Evolutionary conservation across 202 grass and related monocot genomes (phyloP).

Genomic region (Bolboschoenoplectus hybrid): DNA sequence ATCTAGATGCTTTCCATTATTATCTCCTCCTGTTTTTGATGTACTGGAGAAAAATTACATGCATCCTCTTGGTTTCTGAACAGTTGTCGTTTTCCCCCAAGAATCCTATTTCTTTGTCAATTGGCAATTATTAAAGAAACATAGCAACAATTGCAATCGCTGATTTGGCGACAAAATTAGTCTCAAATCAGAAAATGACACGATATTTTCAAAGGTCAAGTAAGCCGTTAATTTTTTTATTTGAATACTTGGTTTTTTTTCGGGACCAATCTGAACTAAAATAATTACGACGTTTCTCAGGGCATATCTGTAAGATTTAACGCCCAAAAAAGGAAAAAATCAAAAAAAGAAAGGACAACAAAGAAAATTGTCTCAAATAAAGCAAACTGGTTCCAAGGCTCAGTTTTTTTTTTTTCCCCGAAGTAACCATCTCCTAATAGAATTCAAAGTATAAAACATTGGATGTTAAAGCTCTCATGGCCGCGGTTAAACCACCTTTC

Average conservation of each 20-base stretch:
- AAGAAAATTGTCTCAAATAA: neutral
- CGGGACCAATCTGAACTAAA: neutral
- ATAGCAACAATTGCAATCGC: conserved; percentile 16
- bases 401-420: neutral
- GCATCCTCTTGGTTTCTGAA: neutral
- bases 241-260: neutral
- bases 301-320: neutral
- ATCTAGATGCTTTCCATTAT: no score
- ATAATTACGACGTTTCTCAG: neutral
- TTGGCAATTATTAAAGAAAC: conserved; percentile 14
- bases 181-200: neutral
- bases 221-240: neutral
- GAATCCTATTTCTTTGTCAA: neutral
- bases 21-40: no score
- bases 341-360: neutral
- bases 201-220: neutral
- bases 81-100: neutral
- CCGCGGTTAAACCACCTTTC: conserved; percentile 33
- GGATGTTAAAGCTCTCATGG: conserved; percentile 87
- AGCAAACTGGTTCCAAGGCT: neutral
- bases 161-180: neutral
- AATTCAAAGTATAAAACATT: conserved; percentile 39
- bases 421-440: neutral
- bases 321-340: neutral
- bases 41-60: no score